phyloP scores from a whole-genome alignment of 106 monocot species.

The Acorus calamus region DNA sequence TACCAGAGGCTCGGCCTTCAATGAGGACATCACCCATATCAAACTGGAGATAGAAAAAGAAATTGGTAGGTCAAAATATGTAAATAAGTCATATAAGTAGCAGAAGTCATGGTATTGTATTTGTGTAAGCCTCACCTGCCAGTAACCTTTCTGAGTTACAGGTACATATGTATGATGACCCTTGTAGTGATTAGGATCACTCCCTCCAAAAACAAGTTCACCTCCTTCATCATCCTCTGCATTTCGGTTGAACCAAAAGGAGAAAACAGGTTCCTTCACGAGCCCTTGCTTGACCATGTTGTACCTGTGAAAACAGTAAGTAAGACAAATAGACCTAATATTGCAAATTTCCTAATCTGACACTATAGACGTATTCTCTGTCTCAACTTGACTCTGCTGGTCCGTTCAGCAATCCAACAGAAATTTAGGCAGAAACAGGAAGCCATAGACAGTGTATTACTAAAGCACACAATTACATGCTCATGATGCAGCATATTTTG shows the following conservation, averaged over 20 bases:
- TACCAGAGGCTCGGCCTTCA: constrained; percentile 41
- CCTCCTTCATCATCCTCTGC: constrained; percentile 61
- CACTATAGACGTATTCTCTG: too few relatives aligned
- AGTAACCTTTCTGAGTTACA: constrained; percentile 72
- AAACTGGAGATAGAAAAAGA: constrained; percentile 47
- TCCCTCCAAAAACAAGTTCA: constrained; percentile 83
- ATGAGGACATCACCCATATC: constrained; percentile 78
- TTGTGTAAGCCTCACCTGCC: constrained; percentile 49
- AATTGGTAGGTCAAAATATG: background rate
- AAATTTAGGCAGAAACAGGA: too few relatives aligned
- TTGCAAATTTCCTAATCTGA: constrained; percentile 15
- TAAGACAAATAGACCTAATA: constrained; percentile 45
- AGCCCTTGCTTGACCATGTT: constrained; percentile 72
- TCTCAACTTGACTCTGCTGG: too few relatives aligned
- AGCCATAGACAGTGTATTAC: too few relatives aligned
- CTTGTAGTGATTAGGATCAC: constrained; percentile 55
- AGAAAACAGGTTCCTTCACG: constrained; percentile 61
- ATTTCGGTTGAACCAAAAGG: constrained; percentile 85
- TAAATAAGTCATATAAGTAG: background rate
- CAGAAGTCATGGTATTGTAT: background rate
- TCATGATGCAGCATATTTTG: too few relatives aligned
- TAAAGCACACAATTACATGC: too few relatives aligned
- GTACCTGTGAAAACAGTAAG: constrained; percentile 37
- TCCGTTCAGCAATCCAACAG: too few relatives aligned
- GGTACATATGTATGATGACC: constrained; percentile 65